Evolutionary conservation across 306 rosid genomes (phyloP), one percentile per base, ranked within the genome.

Genomic region (cucumber (Cucumis sativus)): DNA sequence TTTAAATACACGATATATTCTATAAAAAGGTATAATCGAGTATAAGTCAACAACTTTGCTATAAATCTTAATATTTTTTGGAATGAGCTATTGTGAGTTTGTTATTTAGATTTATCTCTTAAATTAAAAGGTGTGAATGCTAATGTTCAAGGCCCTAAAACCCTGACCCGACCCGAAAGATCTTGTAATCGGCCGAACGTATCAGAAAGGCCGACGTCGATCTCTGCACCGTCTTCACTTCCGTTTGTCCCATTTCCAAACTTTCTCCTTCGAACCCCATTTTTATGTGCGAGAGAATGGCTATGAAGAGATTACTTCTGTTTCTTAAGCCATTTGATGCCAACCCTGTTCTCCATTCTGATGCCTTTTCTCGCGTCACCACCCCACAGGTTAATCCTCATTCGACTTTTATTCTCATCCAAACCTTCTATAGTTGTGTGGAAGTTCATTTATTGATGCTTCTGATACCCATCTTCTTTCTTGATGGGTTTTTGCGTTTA

Each of bases 251-350:
- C 55, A 18, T 69, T 45, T 45, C 55, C 9, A 37, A 75, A 40
- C 55, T 60, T 40, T 43, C 54, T 58, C 54, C 55, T 37, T 12
- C 52, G 11, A 11, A 40, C 51, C 68, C 69, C 8, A 56, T 13
- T 75, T 75, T 58, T 28, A 4, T 12, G 12, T 58, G 78, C 37
- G 61, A 51, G 56, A 75, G 55, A 58, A 91, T 90, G 95, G 84
- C 85, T 62, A 79, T 57, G 78, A 89, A 84, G 90, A 88, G 82
- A 81, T 59, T 92, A 60, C 37, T 92, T 76, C 66, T 92, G 79
- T 81, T 92, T 61, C 79, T 89, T 25, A 92, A 95, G 80, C 92
- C 97, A 52, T 84, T 85, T 51, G 85, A 64, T 59, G 79, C 55
- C 8, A 86, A 86, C 79, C 88, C 93, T 55, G 80, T 86, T 40